These are phyloP conservation scores for Kluyveromyces sp. DNA, from an alignment of 1,139 yeast genomes.

Conservation along the genomic window DNA sequence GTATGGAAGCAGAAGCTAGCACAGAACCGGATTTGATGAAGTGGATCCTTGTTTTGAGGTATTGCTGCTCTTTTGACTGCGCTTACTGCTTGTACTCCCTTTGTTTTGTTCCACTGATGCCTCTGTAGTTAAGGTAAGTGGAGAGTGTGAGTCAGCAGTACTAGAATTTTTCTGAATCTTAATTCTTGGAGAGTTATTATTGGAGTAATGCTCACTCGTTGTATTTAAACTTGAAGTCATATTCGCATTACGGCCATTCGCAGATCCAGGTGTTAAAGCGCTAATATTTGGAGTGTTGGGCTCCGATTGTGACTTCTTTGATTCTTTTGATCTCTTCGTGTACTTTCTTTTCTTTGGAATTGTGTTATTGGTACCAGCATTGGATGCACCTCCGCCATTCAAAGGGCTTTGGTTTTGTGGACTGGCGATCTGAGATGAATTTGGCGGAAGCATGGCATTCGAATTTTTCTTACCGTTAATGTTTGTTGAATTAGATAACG, in stretches of 20 bases:
- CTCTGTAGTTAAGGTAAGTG: background rate
- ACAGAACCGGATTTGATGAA: background rate
- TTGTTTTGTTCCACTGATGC: background rate
- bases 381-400: constrained; percentile 9
- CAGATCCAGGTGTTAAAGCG: constrained; percentile 5
- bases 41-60: background rate
- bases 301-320: constrained; percentile 4
- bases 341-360: constrained; percentile 6
- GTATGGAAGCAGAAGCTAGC: no score
- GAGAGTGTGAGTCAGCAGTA: background rate
- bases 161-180: background rate
- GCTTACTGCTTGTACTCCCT: background rate
- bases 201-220: constrained; percentile 1
- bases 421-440: constrained; percentile 10
- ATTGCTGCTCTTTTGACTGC: background rate
- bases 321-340: constrained; percentile 2
- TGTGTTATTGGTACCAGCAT: constrained; percentile 10
- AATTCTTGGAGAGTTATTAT: constrained; percentile 1
- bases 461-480: constrained; percentile 6
- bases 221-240: constrained; percentile 2
- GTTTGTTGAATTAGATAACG: constrained; percentile 4
- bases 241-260: background rate
- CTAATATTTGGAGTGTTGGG: constrained; percentile 6
- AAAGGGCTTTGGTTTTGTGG: constrained; percentile 12
- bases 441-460: constrained; percentile 11